Evolutionary conservation across 768 basidiomycete species (phyloP), one percentile per base, ranked within the genome.

Genomic region (Trichaptum fuscoviolaceum): DNA sequence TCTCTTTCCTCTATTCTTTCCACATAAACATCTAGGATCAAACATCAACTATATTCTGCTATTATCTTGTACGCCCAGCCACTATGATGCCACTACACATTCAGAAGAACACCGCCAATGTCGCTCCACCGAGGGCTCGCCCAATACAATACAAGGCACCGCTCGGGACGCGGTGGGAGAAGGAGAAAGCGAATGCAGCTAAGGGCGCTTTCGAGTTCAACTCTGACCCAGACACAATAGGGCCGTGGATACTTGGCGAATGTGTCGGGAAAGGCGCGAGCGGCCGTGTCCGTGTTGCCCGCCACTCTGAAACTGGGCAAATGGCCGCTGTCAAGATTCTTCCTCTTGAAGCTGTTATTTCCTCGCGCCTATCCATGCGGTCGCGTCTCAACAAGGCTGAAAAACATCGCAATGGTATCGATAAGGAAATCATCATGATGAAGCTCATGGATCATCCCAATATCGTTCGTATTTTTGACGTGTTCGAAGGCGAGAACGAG

Each of bases 391-490:
- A 85, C 3, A 91, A 90, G 77, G 84, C 85, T 2, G 91, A 94
- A 69, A 93, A 93, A 75, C 87, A 89, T 69, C 85, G 90, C 67
- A 84, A 96, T 61, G 91, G 92, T 3, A 90, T 98, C 67, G 95
- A 97, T 75, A 82, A 93, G 69, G 96, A 99, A 77, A 96, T 99
- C 68, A 93, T 92, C 65, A 95, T 98, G 89, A 96, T 99, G 96
- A 99, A 98, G 77, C 90, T 98, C 71, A 95, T 99, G 89, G 93
- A 96, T 73, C 96, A 99, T 74, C 96, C 95, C 1, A 97, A 97
- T 77, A 94, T 99, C 71, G 87, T 98, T 82, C 88, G 91, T 68
- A 89, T 99, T 57, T 95, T 93, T 77, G 96, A 99, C 74, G 96
- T 98, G 64, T 97, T 92, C 77, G 95, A 98, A 78, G 92, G 93